Evolutionary conservation across 148 eudicot genomes (phyloP).

Genomic region (Pouteria glomerata): DNA sequence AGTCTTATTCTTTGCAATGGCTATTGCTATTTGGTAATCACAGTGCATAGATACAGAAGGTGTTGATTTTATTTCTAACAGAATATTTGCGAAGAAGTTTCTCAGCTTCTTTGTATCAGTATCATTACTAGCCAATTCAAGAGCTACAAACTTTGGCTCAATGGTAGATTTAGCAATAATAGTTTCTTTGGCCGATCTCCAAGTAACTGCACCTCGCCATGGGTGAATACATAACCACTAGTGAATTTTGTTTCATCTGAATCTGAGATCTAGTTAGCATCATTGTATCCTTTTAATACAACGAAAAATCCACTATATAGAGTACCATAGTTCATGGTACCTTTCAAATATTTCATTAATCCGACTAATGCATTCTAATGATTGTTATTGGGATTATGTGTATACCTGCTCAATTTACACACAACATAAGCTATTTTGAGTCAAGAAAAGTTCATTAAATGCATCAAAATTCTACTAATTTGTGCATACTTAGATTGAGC

Average conservation of each 20-base stretch:
- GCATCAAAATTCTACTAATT: too few relatives aligned
- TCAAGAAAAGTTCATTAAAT: not conserved
- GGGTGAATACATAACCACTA: not conserved
- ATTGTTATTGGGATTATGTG: not conserved
- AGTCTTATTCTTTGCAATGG: not conserved
- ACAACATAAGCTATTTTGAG: not conserved
- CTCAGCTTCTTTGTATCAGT: not conserved
- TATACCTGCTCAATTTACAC: not conserved
- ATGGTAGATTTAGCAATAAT: not conserved
- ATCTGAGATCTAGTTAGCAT: not conserved
- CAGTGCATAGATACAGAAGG: not conserved
- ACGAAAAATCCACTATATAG: not conserved
- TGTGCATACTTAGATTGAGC: not conserved
- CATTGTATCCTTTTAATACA: not conserved
- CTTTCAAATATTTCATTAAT: not conserved
- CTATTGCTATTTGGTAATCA: not conserved
- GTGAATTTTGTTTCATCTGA: not conserved
- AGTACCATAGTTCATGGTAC: not conserved
- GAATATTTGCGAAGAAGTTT: not conserved
- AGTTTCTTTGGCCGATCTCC: not conserved
- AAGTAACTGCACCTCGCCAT: not conserved
- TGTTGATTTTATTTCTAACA: too few relatives aligned
- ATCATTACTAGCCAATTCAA: not conserved
- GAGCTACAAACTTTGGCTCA: not conserved
- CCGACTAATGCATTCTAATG: not conserved